Percentiles rank a stretch among this genome's conserved stretches.
Conservation (phyloP, 2,329 filamentous ascomycete genomes). For the Mycosphaerelloides madeirae region DNA sequence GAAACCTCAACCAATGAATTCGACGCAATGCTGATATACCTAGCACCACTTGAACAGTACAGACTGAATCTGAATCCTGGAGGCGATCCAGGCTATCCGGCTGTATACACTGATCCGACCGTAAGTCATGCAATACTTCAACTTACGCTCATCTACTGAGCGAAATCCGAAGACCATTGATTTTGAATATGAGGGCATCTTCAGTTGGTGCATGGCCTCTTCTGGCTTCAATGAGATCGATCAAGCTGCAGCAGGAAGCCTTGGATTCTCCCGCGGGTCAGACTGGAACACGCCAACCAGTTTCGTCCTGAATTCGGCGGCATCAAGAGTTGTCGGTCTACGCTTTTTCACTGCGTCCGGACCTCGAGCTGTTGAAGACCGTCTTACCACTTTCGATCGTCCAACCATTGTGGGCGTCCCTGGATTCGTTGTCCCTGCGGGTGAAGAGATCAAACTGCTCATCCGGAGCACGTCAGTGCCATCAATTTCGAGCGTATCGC, state of each 20-base stretch:
- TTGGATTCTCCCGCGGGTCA: too few species aligned
- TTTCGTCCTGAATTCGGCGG: constrained; percentile 40
- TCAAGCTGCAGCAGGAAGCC: too few species aligned
- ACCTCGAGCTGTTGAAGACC: constrained; percentile 46
- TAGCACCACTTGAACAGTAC: constrained; percentile 52
- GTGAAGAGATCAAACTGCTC: constrained; percentile 44
- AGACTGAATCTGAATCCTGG: too few species aligned
- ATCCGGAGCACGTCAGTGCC: constrained; percentile 40
- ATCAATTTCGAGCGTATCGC: constrained; percentile 37
- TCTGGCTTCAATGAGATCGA: too few species aligned
- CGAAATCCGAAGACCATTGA: too few species aligned
- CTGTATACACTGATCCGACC: too few species aligned
- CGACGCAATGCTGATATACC: constrained; percentile 47
- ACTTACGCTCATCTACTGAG: too few species aligned
- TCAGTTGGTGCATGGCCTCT: too few species aligned
- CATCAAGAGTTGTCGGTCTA: constrained; percentile 47
- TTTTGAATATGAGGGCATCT: too few species aligned
- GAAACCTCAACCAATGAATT: constrained; percentile 55
- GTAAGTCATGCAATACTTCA: too few species aligned
- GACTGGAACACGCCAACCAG: constrained; percentile 55
- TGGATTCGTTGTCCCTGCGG: constrained; percentile 51
- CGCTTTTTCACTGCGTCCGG: constrained; percentile 47
- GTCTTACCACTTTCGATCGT: constrained; percentile 40
- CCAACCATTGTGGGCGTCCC: constrained; percentile 52
- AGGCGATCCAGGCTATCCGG: too few species aligned